Percentiles rank a stretch among this genome's conserved stretches.
Evolutionary conservation across 768 basidiomycete genomes (phyloP).

Genomic region (Tylopilus rubrobrunneus): DNA sequence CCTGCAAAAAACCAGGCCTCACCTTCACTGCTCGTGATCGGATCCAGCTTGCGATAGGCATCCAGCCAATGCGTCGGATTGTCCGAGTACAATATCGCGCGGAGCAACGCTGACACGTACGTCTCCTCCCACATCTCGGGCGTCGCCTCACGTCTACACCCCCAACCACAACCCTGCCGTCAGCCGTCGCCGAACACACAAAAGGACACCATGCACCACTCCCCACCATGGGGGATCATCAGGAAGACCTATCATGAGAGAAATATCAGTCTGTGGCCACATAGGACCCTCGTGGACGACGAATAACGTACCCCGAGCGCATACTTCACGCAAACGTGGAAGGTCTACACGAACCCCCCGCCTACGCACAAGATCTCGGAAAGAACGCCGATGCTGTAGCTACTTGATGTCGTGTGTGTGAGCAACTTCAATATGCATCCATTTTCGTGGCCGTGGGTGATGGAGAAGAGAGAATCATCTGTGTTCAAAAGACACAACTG

Average conservation of each 20-base stretch:
- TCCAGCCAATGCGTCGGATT: conserved; percentile 89
- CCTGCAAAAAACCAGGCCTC: conserved; percentile 88
- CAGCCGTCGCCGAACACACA: too few relatives aligned
- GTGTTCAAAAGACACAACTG: background rate
- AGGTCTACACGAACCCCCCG: conserved; percentile 52
- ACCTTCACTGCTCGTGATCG: conserved; percentile 83
- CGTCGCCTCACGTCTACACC: conserved; percentile 78
- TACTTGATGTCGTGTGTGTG: conserved; percentile 52
- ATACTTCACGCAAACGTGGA: conserved; percentile 49
- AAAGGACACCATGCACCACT: too few relatives aligned
- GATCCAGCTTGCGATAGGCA: conserved; percentile 93
- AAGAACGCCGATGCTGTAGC: conserved; percentile 51
- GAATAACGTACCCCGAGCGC: conserved; percentile 51
- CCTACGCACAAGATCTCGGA: conserved; percentile 55
- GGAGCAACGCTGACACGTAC: conserved; percentile 87
- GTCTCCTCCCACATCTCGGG: conserved; percentile 96
- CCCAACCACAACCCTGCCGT: too few relatives aligned
- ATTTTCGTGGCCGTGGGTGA: conserved; percentile 55
- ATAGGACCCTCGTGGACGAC: background rate
- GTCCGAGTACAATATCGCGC: conserved; percentile 93
- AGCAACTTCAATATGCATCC: conserved; percentile 53
- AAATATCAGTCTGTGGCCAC: background rate
- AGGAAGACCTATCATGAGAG: conserved; percentile 54
- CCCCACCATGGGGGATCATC: conserved; percentile 73
- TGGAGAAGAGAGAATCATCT: conserved; percentile 50